phyloP scores from a whole-genome alignment of 176 grass and related monocot genomes.

The Ensete ventricosum region DNA sequence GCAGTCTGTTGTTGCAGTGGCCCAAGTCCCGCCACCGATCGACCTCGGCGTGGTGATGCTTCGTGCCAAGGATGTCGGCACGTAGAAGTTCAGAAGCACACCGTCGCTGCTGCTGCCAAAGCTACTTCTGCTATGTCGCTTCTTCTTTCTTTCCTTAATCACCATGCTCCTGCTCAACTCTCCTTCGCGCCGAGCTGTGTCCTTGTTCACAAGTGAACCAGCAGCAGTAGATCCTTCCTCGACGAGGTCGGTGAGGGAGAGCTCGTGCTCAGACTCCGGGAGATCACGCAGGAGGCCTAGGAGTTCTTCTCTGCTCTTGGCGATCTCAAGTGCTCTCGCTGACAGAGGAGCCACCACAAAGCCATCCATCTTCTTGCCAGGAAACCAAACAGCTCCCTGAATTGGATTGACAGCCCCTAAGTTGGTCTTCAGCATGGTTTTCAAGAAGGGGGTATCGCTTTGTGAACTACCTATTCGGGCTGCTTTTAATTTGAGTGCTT shows the following conservation, averaged over 20 bases:
- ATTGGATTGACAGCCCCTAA: background rate
- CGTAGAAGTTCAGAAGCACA: slow-evolving; percentile 70
- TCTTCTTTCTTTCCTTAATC: slow-evolving; percentile 12
- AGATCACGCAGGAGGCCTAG: slow-evolving; percentile 34
- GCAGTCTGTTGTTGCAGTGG: background rate
- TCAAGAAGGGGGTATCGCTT: background rate
- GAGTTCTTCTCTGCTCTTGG: slow-evolving; percentile 35
- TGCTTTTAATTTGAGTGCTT: no score
- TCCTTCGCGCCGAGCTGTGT: background rate
- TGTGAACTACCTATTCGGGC: no score
- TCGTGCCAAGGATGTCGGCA: slow-evolving; percentile 37
- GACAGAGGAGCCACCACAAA: slow-evolving; percentile 9
- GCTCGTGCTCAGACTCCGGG: slow-evolving; percentile 37
- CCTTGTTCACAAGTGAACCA: background rate
- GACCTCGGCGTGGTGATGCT: slow-evolving; percentile 40
- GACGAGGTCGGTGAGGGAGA: slow-evolving; percentile 48
- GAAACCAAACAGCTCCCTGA: background rate
- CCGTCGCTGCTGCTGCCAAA: slow-evolving; percentile 27
- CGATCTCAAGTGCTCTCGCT: slow-evolving; percentile 16
- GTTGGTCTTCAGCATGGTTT: background rate
- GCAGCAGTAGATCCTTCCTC: background rate
- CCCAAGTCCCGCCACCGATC: background rate
- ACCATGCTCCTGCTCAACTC: background rate
- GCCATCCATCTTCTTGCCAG: slow-evolving; percentile 15
- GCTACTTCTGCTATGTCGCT: slow-evolving; percentile 22